phyloP scores from a whole-genome alignment of 805 yeast genomes.

The Candida tammaniensis region DNA sequence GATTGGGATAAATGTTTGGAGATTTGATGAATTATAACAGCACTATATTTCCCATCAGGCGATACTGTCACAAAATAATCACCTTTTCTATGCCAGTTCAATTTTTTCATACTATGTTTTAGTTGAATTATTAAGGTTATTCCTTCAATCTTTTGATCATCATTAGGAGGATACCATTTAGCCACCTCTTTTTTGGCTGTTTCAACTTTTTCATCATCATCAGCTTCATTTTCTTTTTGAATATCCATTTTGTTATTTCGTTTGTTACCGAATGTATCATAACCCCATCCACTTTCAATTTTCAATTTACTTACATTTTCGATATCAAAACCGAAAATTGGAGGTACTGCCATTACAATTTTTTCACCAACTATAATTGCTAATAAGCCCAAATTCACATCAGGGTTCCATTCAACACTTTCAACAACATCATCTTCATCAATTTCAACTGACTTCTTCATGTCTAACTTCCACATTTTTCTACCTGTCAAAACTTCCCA shows the following conservation, averaged over 20 bases:
- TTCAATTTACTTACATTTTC: slow-evolving; percentile 77
- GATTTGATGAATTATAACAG: slow-evolving; percentile 91
- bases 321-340: slow-evolving; percentile 82
- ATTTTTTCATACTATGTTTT: slow-evolving; percentile 66
- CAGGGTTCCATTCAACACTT: slow-evolving; percentile 88
- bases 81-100: slow-evolving; percentile 97
- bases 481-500: slow-evolving; percentile 97
- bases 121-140: slow-evolving; percentile 69
- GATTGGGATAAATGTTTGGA: slow-evolving; percentile 94
- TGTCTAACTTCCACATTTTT: slow-evolving; percentile 69
- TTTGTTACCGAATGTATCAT: slow-evolving; percentile 58
- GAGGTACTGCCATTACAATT: slow-evolving; percentile 79
- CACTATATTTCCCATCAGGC: slow-evolving; percentile 85
- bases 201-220: slow-evolving; percentile 29
- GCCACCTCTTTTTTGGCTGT: slow-evolving; percentile 48
- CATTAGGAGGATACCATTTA: slow-evolving; percentile 79
- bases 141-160: slow-evolving; percentile 59
- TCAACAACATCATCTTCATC: slow-evolving; percentile 76
- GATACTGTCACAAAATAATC: slow-evolving; percentile 96
- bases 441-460: slow-evolving; percentile 32
- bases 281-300: slow-evolving; percentile 92
- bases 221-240: slow-evolving; percentile 42
- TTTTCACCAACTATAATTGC: slow-evolving; percentile 83
- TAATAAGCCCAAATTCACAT: slow-evolving; percentile 64
- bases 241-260: slow-evolving; percentile 35